Evolutionary conservation across 2,329 filamentous ascomycete species (phyloP).

Genomic region (Neofusicoccum sp.): DNA sequence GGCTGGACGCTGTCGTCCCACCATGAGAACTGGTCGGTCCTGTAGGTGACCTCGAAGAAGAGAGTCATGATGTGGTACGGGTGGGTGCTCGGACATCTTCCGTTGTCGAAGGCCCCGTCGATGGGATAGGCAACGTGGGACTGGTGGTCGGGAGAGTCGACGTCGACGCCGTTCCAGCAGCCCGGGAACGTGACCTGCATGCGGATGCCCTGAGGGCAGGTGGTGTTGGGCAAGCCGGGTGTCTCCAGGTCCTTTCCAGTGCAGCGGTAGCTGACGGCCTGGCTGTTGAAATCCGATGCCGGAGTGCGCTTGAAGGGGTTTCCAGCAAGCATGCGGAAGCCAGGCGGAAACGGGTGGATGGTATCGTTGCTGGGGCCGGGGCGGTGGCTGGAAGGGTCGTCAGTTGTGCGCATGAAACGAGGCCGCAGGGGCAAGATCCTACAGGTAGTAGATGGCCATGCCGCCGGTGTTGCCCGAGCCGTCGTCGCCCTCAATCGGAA

Average conservation of each 20-base stretch:
- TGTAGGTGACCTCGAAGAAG: slow-evolving; percentile 59
- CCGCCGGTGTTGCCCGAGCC: slow-evolving; percentile 49
- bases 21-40: slow-evolving; percentile 48
- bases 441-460: slow-evolving; percentile 72
- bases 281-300: slow-evolving; percentile 54
- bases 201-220: slow-evolving; percentile 61
- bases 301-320: slow-evolving; percentile 57
- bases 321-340: slow-evolving; percentile 70
- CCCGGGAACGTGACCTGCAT: slow-evolving; percentile 70
- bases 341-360: slow-evolving; percentile 67
- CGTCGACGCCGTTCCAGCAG: slow-evolving; percentile 64
- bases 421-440: slow-evolving; percentile 19
- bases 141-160: slow-evolving; percentile 59
- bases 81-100: slow-evolving; percentile 53
- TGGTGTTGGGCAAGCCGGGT: slow-evolving; percentile 63
- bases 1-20: slow-evolving; percentile 44
- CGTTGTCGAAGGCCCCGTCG: slow-evolving; percentile 44
- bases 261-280: slow-evolving; percentile 59
- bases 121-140: slow-evolving; percentile 65
- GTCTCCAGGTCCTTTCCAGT: background rate
- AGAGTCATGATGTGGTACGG: slow-evolving; percentile 57
- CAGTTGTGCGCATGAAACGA: background rate
- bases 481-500: slow-evolving; percentile 55
- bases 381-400: slow-evolving; percentile 37
- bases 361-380: slow-evolving; percentile 59